A percentile compares a stretch with the other conserved stretches of the same genome.
Evolutionary conservation across 139 green algal species (phyloP).

Genomic region (Chlamydomonas schloesseri): DNA sequence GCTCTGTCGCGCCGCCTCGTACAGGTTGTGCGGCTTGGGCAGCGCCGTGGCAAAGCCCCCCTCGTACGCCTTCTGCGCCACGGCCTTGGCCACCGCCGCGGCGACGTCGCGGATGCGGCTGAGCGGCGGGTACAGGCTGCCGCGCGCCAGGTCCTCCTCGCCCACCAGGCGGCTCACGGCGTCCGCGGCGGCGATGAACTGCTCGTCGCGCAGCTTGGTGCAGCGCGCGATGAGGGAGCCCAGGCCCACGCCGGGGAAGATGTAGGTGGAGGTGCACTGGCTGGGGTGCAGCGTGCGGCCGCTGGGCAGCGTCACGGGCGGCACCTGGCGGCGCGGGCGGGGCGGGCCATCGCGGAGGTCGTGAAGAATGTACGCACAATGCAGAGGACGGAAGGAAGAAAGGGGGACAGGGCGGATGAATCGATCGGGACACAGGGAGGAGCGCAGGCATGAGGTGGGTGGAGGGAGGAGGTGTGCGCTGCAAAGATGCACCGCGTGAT

Average conservation of each 20-base stretch:
- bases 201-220: constrained; percentile 86
- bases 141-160: constrained; percentile 69
- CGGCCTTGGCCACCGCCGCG: constrained; percentile 73
- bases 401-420: background rate
- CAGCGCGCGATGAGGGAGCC: constrained; percentile 58
- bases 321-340: background rate
- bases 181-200: constrained; percentile 85
- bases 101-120: constrained; percentile 65
- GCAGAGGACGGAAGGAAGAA: no score
- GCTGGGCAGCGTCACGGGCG: constrained; percentile 41
- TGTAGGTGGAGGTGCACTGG: constrained; percentile 69
- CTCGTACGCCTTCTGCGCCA: constrained; percentile 85
- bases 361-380: no score
- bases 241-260: constrained; percentile 74
- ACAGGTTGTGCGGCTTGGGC: constrained; percentile 85
- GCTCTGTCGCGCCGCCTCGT: constrained; percentile 56
- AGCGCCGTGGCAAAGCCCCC: constrained; percentile 83
- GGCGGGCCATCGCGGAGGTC: no score
- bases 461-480: no score
- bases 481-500: no score
- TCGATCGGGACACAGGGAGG: no score
- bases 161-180: constrained; percentile 79
- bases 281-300: constrained; percentile 46
- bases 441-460: no score
- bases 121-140: constrained; percentile 76